phyloP scores from a whole-genome alignment of 192 early-diverging fungal genomes.

The Podila verticillata region DNA sequence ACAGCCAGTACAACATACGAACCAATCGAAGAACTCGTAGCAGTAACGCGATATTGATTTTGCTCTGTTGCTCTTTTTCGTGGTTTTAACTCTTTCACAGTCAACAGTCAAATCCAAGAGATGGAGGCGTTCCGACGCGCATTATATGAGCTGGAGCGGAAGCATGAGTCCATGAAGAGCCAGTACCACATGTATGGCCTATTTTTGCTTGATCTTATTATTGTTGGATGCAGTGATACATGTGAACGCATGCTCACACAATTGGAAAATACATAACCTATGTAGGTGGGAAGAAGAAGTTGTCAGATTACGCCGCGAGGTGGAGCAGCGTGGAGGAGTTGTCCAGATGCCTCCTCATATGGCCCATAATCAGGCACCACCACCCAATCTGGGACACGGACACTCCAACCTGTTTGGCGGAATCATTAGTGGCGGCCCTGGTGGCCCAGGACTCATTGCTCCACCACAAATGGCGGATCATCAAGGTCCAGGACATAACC shows the following conservation, averaged over 20 bases:
- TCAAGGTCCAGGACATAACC: constrained; percentile 4
- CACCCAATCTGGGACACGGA: constrained; percentile 71
- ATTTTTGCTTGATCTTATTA: not conserved
- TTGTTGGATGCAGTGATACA: not conserved
- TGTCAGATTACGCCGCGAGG: constrained; percentile 78
- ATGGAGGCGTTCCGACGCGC: constrained; percentile 80
- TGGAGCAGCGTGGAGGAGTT: constrained; percentile 77
- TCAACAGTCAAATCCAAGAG: constrained; percentile 82
- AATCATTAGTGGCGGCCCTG: constrained; percentile 58
- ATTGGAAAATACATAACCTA: not conserved
- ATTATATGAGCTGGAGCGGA: constrained; percentile 83
- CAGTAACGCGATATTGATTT: not conserved
- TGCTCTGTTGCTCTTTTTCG: constrained; percentile 1
- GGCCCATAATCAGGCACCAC: constrained; percentile 65
- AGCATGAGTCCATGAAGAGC: constrained; percentile 80
- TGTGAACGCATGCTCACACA: not conserved
- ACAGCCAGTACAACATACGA: not conserved
- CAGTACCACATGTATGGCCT: constrained; percentile 65
- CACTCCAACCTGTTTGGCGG: constrained; percentile 67
- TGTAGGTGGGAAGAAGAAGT: constrained; percentile 87
- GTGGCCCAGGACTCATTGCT: constrained; percentile 57
- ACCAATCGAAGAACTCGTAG: no score
- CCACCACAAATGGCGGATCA: constrained; percentile 64
- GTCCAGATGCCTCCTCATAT: constrained; percentile 56
- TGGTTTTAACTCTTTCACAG: constrained; percentile 42